A percentile compares a stretch with the other conserved stretches of the same genome.
Evolutionary conservation across 2,329 filamentous ascomycete genomes (phyloP).

Genomic region (Verticillium nubilum): DNA sequence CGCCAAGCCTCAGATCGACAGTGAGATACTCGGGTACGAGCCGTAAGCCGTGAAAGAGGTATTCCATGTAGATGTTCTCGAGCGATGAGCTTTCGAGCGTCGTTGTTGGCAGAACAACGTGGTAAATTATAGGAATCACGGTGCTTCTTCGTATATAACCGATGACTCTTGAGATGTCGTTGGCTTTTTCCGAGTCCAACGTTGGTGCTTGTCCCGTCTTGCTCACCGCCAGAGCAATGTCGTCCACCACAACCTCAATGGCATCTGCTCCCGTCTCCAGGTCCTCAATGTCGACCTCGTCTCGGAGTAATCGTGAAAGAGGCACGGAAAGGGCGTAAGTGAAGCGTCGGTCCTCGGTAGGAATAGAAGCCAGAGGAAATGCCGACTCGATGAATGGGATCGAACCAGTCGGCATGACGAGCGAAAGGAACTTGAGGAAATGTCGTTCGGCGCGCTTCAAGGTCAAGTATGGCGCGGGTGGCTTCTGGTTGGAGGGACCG

Average conservation of each 20-base stretch:
- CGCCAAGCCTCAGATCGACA: conserved; percentile 54
- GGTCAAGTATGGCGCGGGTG: conserved; percentile 56
- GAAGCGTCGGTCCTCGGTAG: conserved; percentile 54
- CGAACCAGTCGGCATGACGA: conserved; percentile 48
- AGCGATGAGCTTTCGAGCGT: conserved; percentile 15
- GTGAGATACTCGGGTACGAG: conserved; percentile 59
- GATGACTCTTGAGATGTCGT: conserved; percentile 51
- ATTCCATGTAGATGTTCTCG: conserved; percentile 42
- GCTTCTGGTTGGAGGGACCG: conserved; percentile 15
- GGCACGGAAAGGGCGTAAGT: conserved; percentile 63
- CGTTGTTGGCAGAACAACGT: conserved; percentile 34
- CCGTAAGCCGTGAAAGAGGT: conserved; percentile 54
- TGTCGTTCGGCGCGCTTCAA: conserved; percentile 64
- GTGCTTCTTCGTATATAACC: conserved; percentile 58
- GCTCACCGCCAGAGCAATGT: conserved; percentile 16
- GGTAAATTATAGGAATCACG: conserved; percentile 53
- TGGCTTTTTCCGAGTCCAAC: conserved; percentile 27
- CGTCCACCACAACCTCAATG: conserved; percentile 55
- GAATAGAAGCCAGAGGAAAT: conserved; percentile 59
- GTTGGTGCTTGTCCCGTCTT: conserved; percentile 3
- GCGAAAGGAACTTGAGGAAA: conserved; percentile 62
- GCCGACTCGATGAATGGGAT: conserved; percentile 57
- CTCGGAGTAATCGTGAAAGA: conserved; percentile 48
- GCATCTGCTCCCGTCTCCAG: conserved; percentile 63
- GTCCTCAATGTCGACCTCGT: conserved; percentile 55